Evolutionary conservation across 495 filamentous ascomycete genomes (phyloP).

Genomic region (Xylaria telfairii): DNA sequence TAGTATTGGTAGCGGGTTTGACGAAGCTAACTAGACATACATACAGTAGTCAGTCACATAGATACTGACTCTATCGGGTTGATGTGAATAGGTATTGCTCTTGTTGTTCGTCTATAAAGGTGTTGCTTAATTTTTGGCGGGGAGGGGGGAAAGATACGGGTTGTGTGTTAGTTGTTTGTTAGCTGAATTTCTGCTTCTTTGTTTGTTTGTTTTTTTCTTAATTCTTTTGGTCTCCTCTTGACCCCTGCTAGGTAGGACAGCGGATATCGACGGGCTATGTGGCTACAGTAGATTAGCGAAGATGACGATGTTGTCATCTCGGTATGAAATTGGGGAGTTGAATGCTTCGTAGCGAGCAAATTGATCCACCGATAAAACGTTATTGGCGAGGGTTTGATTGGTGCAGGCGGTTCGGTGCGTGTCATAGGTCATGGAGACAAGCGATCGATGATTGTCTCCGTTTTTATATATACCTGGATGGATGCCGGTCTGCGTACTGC

Average conservation of each 20-base stretch:
- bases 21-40: no score
- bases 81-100: no score
- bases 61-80: no score
- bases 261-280: slow-evolving; percentile 4
- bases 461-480: not conserved
- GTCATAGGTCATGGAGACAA: not conserved
- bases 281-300: no score
- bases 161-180: no score
- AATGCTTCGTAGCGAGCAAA: not conserved
- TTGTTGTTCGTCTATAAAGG: no score
- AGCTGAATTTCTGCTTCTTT: no score
- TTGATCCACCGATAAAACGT: not conserved
- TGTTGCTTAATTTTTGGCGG: no score
- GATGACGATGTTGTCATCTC: slow-evolving; percentile 6
- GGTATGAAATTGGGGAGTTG: not conserved
- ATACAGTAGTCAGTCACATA: no score
- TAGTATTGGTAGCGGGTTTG: no score
- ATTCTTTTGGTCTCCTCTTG: not conserved
- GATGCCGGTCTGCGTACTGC: not conserved
- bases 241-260: slow-evolving; percentile 4
- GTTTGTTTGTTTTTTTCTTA: no score
- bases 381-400: not conserved
- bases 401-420: not conserved
- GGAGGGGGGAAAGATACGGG: no score
- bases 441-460: not conserved